Evolutionary conservation across 1,284 basidiomycete species (phyloP).

Genomic region (Spongiforma sp.): DNA sequence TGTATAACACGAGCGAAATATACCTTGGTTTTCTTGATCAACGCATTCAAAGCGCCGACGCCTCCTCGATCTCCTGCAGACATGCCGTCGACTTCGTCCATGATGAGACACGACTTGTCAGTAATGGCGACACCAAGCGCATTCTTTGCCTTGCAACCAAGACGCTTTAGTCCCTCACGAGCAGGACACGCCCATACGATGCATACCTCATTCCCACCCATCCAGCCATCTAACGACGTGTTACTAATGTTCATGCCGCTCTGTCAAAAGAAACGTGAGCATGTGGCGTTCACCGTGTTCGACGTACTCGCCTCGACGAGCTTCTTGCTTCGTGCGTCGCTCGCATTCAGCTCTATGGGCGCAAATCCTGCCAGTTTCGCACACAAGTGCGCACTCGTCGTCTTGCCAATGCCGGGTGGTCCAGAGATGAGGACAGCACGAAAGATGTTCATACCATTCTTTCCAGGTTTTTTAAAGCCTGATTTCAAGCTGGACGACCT

Average conservation of each 20-base stretch:
- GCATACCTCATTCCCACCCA: constrained; percentile 63
- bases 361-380: constrained; percentile 90
- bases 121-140: constrained; percentile 76
- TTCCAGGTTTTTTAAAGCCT: constrained; percentile 94
- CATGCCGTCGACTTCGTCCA: constrained; percentile 99
- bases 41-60: constrained; percentile 88
- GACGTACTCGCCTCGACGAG: constrained; percentile 76
- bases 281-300: neutral
- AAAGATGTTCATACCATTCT: constrained; percentile 86
- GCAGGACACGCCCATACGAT: neutral
- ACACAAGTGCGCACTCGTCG: constrained; percentile 93
- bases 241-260: constrained; percentile 89
- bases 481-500: constrained; percentile 78
- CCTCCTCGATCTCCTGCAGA: constrained; percentile 97
- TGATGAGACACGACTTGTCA: constrained; percentile 88
- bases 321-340: constrained; percentile 96
- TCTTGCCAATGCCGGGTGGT: constrained; percentile 97
- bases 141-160: constrained; percentile 57
- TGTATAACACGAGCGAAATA: constrained; percentile 1
- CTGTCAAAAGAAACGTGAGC: constrained; percentile 41
- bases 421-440: constrained; percentile 92
- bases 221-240: constrained; percentile 88
- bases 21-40: constrained; percentile 95
- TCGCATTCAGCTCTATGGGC: constrained; percentile 96
- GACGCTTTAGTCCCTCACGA: neutral